Base-by-base conservation (phyloP, 345 rosid genomes). In the Eucalyptus camaldulensis region DNA sequence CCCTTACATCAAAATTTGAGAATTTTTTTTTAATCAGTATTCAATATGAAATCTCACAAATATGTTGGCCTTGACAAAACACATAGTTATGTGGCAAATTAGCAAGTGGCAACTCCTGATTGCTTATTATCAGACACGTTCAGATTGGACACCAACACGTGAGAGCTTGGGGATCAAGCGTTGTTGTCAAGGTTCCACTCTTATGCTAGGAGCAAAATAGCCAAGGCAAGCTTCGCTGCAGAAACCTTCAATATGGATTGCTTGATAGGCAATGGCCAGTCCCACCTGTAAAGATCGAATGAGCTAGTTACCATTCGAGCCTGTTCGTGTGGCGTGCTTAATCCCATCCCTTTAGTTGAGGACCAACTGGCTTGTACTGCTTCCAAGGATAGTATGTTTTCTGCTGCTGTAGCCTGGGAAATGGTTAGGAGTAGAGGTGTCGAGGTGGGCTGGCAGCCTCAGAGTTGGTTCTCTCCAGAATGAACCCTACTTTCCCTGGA, bases 11-110 rank as follows among this genome's bases (percentile, higher is more conserved):
- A 0, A 31, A 67, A 67, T 67, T 16, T n/a, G 5, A 25, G 1
- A 5, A 5, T 15, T 1, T 8, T n/a, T n/a, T 15, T n/a, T n/a
- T 56, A 4, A 3, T 22, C 0, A n/a, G 11, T 67, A 8, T 67
- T 15, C 10, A 0, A 3, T n/a, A 67, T 15, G 1, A 5, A 67
- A 65, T 15, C 2, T 65, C 19, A 65, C 10, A 65, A 65, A 65
- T 65, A 65, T 65, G 2, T 65, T 65, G 21, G 8, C 37, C 19
- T 65, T 8, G 72, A 29, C 5, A 65, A 17, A 10, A 69, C 13
- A 69, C 13, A 1, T 5, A 10, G 4, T 69, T 33, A 69, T 69
- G 80, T 16, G 24, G 80, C 6, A 31, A 31, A 53, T 67, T 15
- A 31, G 80, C 43, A 31, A 67, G 21, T 15, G 21, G 2, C 12